These are phyloP conservation scores for Camptophora hylomeconis DNA, from an alignment of 2,329 filamentous ascomycete genomes.

Conservation along the genomic window DNA sequence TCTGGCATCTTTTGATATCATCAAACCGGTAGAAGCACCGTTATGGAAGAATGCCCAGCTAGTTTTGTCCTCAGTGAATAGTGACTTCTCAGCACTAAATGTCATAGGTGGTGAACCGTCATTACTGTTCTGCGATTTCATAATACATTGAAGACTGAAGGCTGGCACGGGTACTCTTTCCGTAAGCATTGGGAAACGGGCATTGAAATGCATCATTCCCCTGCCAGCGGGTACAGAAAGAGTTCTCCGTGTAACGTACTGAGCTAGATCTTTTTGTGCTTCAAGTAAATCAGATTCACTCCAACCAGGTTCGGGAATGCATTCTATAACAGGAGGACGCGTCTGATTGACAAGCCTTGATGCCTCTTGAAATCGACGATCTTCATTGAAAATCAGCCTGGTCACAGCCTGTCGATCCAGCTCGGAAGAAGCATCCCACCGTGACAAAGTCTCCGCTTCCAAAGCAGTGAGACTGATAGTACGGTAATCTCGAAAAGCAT, in stretches of 20 bases:
- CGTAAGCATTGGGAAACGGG: conserved; percentile 76
- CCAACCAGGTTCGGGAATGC: conserved; percentile 62
- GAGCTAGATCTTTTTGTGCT: conserved; percentile 80
- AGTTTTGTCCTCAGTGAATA: conserved; percentile 90
- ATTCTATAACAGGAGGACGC: conserved; percentile 64
- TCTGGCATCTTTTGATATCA: conserved; percentile 77
- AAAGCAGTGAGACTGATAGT: conserved; percentile 50
- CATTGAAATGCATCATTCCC: conserved; percentile 75
- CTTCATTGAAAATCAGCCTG: conserved; percentile 77
- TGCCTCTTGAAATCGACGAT: conserved; percentile 79
- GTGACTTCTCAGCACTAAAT: conserved; percentile 76
- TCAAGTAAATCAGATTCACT: conserved; percentile 79
- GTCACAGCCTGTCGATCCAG: conserved; percentile 74
- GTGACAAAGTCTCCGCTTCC: conserved; percentile 37
- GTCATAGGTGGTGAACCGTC: conserved; percentile 16
- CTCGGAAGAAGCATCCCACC: conserved; percentile 67
- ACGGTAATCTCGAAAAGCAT: conserved; percentile 60
- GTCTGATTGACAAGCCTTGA: conserved; percentile 73
- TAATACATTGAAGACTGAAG: conserved; percentile 82
- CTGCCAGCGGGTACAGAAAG: conserved; percentile 79
- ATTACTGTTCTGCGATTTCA: conserved; percentile 83
- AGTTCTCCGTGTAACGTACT: conserved; percentile 73
- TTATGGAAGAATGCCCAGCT: conserved; percentile 99
- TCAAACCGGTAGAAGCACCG: conserved; percentile 80
- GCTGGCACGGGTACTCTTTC: conserved; percentile 83